phyloP scores from a whole-genome alignment of 1,284 basidiomycete genomes.

The Austroboletus novae-zelandiae region DNA sequence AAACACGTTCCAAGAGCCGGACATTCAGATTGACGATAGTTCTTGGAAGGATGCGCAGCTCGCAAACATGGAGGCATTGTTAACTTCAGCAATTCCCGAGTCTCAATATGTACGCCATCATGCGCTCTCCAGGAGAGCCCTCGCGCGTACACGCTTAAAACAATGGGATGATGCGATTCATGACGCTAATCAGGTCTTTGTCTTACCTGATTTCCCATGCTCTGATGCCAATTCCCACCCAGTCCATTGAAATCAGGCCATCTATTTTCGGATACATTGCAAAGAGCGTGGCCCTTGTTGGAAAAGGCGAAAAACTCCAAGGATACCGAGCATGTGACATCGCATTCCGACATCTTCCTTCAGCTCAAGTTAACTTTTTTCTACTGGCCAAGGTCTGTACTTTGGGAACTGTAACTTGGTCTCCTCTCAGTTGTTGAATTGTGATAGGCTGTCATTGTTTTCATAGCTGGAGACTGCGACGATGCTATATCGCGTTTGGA shows the following conservation, averaged over 20 bases:
- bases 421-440: too few relatives aligned
- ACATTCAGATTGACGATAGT: not conserved
- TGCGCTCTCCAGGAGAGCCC: constrained; percentile 4
- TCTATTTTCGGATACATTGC: constrained; percentile 7
- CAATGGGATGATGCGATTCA: constrained; percentile 2
- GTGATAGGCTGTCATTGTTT: constrained; percentile 1
- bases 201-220: too few relatives aligned
- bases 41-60: not conserved
- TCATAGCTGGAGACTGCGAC: constrained; percentile 1
- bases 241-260: not conserved
- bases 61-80: not conserved
- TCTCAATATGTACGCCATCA: not conserved
- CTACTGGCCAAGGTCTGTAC: constrained; percentile 1
- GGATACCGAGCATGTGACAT: not conserved
- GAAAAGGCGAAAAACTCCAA: not conserved
- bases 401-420: too few relatives aligned
- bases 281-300: constrained; percentile 4
- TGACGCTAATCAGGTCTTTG: constrained; percentile 7
- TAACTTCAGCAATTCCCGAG: not conserved
- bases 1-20: constrained; percentile 1
- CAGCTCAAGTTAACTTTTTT: not conserved
- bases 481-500: constrained; percentile 3
- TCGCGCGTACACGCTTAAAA: not conserved
- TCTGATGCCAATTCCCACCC: not conserved
- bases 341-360: not conserved